Percentiles rank a stretch among this genome's conserved stretches.
phyloP scores from a whole-genome alignment of 441 rosid species.

The Populus trichocarpa region DNA sequence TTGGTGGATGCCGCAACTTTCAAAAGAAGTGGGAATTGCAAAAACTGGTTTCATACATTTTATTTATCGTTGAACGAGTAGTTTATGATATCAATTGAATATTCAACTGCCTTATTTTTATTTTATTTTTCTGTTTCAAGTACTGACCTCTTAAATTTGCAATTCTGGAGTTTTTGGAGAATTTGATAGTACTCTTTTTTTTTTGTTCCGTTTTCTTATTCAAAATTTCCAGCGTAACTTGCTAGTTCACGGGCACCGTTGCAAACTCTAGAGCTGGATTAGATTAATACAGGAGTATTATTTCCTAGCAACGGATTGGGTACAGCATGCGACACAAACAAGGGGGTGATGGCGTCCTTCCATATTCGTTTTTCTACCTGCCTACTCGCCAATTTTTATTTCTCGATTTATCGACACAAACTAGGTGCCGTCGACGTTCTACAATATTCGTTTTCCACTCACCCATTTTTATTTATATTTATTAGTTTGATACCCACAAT shows the following conservation, averaged over 20 bases:
- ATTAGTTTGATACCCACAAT: no score
- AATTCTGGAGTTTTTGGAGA: conserved; percentile 5
- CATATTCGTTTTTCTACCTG: no score
- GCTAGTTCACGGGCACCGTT: not conserved
- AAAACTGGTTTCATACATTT: conserved; percentile 12
- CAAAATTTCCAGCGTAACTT: not conserved
- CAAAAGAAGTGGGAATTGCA: not conserved
- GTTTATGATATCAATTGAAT: conserved; percentile 9
- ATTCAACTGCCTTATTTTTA: not conserved
- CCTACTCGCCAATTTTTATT: no score
- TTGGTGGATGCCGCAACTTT: not conserved
- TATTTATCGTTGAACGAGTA: conserved; percentile 7
- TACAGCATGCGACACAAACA: no score
- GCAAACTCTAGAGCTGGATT: not conserved
- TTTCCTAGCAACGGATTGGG: no score
- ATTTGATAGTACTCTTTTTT: not conserved
- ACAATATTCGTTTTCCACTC: no score
- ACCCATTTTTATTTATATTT: no score
- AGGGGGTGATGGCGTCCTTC: no score
- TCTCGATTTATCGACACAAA: not conserved
- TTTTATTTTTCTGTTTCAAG: not conserved
- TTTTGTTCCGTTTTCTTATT: not conserved
- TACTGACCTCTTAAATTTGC: not conserved
- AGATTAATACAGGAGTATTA: not conserved
- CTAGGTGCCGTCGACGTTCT: not conserved